Percentiles rank a stretch among this genome's conserved stretches.
These are phyloP conservation scores for Penicillium sp. DNA, from an alignment of 2,329 filamentous ascomycete species.

Conservation along the genomic window DNA sequence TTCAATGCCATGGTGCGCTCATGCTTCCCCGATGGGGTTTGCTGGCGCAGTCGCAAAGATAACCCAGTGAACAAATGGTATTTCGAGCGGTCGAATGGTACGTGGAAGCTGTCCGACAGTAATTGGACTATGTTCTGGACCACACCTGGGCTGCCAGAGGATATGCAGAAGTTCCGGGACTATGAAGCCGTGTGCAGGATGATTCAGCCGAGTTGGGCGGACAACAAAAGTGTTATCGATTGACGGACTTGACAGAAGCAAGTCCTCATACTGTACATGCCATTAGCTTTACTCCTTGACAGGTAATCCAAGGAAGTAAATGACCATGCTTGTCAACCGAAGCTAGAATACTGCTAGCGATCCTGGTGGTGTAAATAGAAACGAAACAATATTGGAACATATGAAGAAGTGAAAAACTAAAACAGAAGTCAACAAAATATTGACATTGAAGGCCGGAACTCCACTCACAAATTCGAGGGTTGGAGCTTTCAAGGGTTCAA, in stretches of 20 bases:
- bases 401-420: too few species aligned
- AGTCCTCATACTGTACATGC: slow-evolving; percentile 1
- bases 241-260: slow-evolving; percentile 33
- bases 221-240: slow-evolving; percentile 53
- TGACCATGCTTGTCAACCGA: too few species aligned
- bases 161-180: slow-evolving; percentile 58
- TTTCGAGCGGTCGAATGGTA: slow-evolving; percentile 84
- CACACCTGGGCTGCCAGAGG: slow-evolving; percentile 60
- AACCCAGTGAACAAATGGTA: slow-evolving; percentile 99
- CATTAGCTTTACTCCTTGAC: neutral
- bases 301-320: too few species aligned
- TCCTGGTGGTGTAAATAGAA: too few species aligned
- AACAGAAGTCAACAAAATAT: too few species aligned
- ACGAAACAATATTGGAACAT: too few species aligned
- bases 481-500: too few species aligned
- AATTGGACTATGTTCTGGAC: slow-evolving; percentile 99
- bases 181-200: slow-evolving; percentile 73
- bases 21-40: slow-evolving; percentile 84
- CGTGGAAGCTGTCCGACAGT: slow-evolving; percentile 73
- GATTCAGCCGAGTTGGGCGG: slow-evolving; percentile 51
- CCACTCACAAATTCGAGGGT: too few species aligned
- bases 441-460: too few species aligned
- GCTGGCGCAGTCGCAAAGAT: slow-evolving; percentile 84
- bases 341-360: too few species aligned
- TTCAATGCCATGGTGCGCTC: slow-evolving; percentile 93